Percentiles rank a stretch among this genome's conserved stretches.
Conservation (phyloP, 768 basidiomycete genomes). For the Mycena leptocephala region DNA sequence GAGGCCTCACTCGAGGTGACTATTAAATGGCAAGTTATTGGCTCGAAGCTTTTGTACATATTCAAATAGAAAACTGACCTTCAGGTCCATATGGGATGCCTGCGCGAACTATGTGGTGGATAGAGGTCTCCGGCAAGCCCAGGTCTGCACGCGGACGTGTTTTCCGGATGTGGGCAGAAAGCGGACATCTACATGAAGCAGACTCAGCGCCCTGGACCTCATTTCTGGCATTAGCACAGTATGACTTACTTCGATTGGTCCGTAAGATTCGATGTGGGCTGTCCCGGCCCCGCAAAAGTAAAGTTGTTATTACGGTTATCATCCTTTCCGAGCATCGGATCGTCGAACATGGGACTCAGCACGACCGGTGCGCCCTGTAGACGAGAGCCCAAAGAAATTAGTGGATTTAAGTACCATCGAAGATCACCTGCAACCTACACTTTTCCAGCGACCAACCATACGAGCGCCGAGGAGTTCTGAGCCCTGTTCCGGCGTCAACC, state of each 20-base stretch:
- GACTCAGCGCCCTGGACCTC: constrained; percentile 30
- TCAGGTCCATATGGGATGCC: constrained; percentile 53
- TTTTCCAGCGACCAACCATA: not conserved
- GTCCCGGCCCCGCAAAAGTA: not conserved
- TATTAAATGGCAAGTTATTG: not conserved
- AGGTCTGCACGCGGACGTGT: constrained; percentile 42
- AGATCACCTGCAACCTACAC: not conserved
- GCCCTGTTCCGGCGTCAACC: not conserved
- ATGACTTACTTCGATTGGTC: not conserved
- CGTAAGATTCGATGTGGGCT: not conserved
- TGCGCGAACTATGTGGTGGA: constrained; percentile 46
- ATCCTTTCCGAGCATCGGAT: constrained; percentile 26
- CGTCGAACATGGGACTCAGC: constrained; percentile 33
- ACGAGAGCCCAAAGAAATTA: not conserved
- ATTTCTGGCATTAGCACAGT: not conserved
- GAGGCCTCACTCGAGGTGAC: too few species aligned
- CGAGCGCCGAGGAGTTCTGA: too few species aligned
- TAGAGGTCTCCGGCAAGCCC: constrained; percentile 31
- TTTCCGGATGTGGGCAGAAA: too few species aligned
- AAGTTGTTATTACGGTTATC: constrained; percentile 24
- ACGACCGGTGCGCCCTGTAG: constrained; percentile 36
- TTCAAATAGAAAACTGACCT: constrained; percentile 11
- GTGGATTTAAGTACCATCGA: not conserved
- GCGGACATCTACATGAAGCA: not conserved
- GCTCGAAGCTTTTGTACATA: not conserved